These are phyloP conservation scores for Fusarium albosuccineum DNA, from an alignment of 2,329 filamentous ascomycete species.

Conservation along the genomic window DNA sequence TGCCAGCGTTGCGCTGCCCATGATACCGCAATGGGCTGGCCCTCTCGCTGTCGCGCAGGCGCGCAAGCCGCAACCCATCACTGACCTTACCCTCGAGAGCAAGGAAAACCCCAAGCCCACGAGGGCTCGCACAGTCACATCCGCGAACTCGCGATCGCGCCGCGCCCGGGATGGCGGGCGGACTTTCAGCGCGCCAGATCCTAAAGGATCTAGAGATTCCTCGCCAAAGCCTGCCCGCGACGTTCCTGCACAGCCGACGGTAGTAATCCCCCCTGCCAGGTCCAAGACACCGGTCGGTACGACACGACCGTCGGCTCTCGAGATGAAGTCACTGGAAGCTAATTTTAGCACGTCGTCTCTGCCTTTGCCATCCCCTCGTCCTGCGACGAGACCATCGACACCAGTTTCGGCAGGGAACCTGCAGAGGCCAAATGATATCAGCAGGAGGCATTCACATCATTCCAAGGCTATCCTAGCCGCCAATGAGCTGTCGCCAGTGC, in stretches of 20 bases:
- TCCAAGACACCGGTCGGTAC: slow-evolving; percentile 53
- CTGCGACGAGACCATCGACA: slow-evolving; percentile 66
- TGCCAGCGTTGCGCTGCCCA: slow-evolving; percentile 79
- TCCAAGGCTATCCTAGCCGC: slow-evolving; percentile 69
- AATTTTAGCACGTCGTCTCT: slow-evolving; percentile 77
- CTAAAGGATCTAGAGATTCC: slow-evolving; percentile 47
- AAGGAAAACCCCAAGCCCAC: slow-evolving; percentile 60
- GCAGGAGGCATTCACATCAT: slow-evolving; percentile 72
- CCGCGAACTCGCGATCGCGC: slow-evolving; percentile 63
- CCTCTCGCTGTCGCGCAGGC: slow-evolving; percentile 86
- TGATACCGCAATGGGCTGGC: slow-evolving; percentile 82
- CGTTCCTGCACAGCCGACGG: slow-evolving; percentile 35
- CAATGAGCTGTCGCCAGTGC: slow-evolving; percentile 71
- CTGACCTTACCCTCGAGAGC: slow-evolving; percentile 51
- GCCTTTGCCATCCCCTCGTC: slow-evolving; percentile 70
- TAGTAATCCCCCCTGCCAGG: slow-evolving; percentile 41
- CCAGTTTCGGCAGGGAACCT: slow-evolving; percentile 68
- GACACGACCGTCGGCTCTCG: slow-evolving; percentile 64
- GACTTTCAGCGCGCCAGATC: slow-evolving; percentile 60
- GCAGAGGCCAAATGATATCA: slow-evolving; percentile 63
- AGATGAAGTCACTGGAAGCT: slow-evolving; percentile 68
- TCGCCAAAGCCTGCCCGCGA: slow-evolving; percentile 46
- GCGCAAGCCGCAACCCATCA: slow-evolving; percentile 72
- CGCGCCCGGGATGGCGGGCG: slow-evolving; percentile 60
- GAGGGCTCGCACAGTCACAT: slow-evolving; percentile 76